A percentile compares a stretch with the other conserved stretches of the same genome.
Conservation (phyloP, 352 stramenopile genomes). For the Elongisporangium senticosum region DNA sequence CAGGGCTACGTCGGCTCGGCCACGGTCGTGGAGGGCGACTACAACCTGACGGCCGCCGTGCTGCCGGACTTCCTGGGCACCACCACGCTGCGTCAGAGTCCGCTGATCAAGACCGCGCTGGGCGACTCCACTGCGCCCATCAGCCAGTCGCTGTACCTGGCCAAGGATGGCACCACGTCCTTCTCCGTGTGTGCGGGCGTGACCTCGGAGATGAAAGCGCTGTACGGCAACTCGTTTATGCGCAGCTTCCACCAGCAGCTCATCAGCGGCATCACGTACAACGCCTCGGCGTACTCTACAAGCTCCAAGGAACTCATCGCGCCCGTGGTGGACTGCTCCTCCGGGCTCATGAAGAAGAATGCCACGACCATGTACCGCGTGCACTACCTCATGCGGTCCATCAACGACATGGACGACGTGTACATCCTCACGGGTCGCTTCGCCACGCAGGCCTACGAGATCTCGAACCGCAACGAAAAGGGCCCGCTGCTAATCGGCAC, state of each 20-base stretch:
- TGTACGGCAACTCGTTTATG: constrained; percentile 36
- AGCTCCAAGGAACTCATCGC: constrained; percentile 29
- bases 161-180: constrained; percentile 14
- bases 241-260: constrained; percentile 20
- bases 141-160: constrained; percentile 29
- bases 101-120: constrained; percentile 18
- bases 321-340: constrained; percentile 38
- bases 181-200: constrained; percentile 16
- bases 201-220: constrained; percentile 8
- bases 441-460: constrained; percentile 25
- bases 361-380: constrained; percentile 15
- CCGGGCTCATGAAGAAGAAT: constrained; percentile 12
- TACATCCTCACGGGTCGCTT: constrained; percentile 21
- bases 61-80: constrained; percentile 10
- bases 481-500: constrained; percentile 19
- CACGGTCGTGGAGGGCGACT: neutral
- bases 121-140: constrained; percentile 20
- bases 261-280: constrained; percentile 24
- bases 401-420: constrained; percentile 9
- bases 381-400: constrained; percentile 24
- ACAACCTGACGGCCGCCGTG: neutral
- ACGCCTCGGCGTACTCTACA: constrained; percentile 17
- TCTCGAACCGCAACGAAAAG: constrained; percentile 11
- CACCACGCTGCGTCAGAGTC: constrained; percentile 22
- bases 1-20: neutral